Evolutionary conservation across 164 flowering plant genomes (phyloP).

Genomic region (Warburgia ugandensis): DNA sequence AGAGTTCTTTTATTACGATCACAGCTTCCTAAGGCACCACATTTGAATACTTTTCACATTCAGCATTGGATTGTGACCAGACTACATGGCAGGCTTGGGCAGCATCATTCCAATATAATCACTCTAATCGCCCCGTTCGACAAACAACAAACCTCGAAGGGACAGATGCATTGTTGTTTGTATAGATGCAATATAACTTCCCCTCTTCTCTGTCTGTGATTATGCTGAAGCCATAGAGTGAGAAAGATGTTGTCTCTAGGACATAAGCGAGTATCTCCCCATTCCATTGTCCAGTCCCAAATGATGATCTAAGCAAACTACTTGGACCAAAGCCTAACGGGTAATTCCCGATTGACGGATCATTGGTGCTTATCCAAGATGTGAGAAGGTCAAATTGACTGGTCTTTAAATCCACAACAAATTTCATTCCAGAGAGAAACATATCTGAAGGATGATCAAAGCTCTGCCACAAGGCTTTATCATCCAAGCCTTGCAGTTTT

Average conservation of each 20-base stretch:
- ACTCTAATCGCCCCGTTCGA: background rate
- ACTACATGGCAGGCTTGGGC: background rate
- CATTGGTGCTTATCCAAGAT: slow-evolving; percentile 2
- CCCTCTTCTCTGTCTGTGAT: background rate
- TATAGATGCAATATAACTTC: slow-evolving; percentile 14
- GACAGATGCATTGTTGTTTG: background rate
- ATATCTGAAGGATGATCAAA: slow-evolving; percentile 3
- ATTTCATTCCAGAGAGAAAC: background rate
- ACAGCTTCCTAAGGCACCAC: background rate
- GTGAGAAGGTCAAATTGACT: background rate
- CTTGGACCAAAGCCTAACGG: background rate
- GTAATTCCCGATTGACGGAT: background rate
- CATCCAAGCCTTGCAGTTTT: background rate
- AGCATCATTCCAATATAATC: background rate
- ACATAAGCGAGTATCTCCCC: background rate
- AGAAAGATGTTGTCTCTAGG: slow-evolving; percentile 12
- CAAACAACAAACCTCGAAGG: background rate
- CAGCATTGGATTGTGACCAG: background rate
- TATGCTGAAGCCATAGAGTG: slow-evolving; percentile 10
- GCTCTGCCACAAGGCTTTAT: slow-evolving; percentile 7
- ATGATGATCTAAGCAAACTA: background rate
- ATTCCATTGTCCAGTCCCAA: slow-evolving; percentile 3
- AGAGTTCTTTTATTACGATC: background rate
- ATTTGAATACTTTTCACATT: background rate
- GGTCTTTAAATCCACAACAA: background rate